phyloP scores from a whole-genome alignment of 2,329 filamentous ascomycete species.

The Lojkania enalia region DNA sequence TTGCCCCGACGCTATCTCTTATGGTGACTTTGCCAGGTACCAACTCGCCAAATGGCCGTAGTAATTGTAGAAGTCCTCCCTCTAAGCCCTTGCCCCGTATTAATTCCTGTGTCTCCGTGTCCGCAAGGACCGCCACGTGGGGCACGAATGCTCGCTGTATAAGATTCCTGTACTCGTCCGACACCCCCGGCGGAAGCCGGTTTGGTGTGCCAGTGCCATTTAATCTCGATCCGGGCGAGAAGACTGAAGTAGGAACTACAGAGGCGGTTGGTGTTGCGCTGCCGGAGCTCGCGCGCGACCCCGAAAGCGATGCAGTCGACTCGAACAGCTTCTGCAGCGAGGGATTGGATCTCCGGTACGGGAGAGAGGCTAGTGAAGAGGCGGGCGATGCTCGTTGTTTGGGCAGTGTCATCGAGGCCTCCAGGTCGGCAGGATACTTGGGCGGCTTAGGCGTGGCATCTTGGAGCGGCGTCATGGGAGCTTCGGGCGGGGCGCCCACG shows the following conservation, averaged over 20 bases:
- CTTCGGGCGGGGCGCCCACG: slow-evolving; percentile 43
- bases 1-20: slow-evolving; percentile 84
- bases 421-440: slow-evolving; percentile 61
- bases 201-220: slow-evolving; percentile 46
- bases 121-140: slow-evolving; percentile 84
- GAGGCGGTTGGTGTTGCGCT: slow-evolving; percentile 48
- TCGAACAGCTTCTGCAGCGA: slow-evolving; percentile 58
- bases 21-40: slow-evolving; percentile 87
- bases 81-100: slow-evolving; percentile 82
- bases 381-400: slow-evolving; percentile 63
- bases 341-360: slow-evolving; percentile 57
- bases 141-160: slow-evolving; percentile 87
- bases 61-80: slow-evolving; percentile 78
- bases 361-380: slow-evolving; percentile 62
- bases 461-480: slow-evolving; percentile 47
- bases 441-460: slow-evolving; percentile 43
- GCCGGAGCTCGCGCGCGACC: slow-evolving; percentile 46
- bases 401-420: slow-evolving; percentile 62
- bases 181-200: slow-evolving; percentile 45
- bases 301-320: slow-evolving; percentile 52
- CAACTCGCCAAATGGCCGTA: slow-evolving; percentile 88
- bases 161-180: slow-evolving; percentile 63
- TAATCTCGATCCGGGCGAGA: slow-evolving; percentile 47
- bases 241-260: slow-evolving; percentile 45
- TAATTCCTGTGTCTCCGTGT: slow-evolving; percentile 79